Evolutionary conservation across 1,284 basidiomycete species (phyloP).

Genomic region (Pisolithus thermaeus): DNA sequence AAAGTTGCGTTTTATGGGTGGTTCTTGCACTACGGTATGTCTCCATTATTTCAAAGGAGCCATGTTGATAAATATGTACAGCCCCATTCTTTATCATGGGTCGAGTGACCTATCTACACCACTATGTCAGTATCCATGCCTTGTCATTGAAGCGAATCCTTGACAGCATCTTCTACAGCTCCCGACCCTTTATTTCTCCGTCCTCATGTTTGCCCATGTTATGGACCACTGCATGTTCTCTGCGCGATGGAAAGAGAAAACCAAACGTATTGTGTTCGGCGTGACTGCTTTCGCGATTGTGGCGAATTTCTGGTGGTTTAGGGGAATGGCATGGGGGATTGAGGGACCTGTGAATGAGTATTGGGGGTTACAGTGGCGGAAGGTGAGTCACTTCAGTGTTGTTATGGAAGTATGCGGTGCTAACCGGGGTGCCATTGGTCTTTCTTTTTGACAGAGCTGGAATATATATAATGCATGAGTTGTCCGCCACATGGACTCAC

Average conservation of each 20-base stretch:
- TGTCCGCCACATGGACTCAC: not conserved
- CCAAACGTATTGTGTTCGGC: slow-evolving; percentile 73
- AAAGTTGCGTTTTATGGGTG: slow-evolving; percentile 92
- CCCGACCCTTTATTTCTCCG: slow-evolving; percentile 93
- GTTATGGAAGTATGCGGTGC: not conserved
- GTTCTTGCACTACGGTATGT: slow-evolving; percentile 79
- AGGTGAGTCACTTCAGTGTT: slow-evolving; percentile 40
- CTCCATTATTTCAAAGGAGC: not conserved
- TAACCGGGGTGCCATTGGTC: slow-evolving; percentile 1
- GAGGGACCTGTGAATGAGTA: slow-evolving; percentile 78
- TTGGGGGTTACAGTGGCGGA: slow-evolving; percentile 77
- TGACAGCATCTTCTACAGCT: slow-evolving; percentile 43
- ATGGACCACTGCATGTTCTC: slow-evolving; percentile 91
- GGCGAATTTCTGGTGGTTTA: slow-evolving; percentile 91
- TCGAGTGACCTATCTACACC: slow-evolving; percentile 86
- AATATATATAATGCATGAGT: slow-evolving; percentile 22
- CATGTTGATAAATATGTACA: slow-evolving; percentile 27
- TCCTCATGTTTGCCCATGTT: slow-evolving; percentile 86
- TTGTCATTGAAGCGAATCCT: not conserved
- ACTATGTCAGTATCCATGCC: slow-evolving; percentile 56
- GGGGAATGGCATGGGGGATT: slow-evolving; percentile 83
- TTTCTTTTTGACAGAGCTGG: slow-evolving; percentile 14
- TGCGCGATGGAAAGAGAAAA: slow-evolving; percentile 55
- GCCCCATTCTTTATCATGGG: slow-evolving; percentile 97
- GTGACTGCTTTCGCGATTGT: slow-evolving; percentile 58